Conservation (phyloP, 139 green algal genomes). For the Ettlia oleoabundans region DNA sequence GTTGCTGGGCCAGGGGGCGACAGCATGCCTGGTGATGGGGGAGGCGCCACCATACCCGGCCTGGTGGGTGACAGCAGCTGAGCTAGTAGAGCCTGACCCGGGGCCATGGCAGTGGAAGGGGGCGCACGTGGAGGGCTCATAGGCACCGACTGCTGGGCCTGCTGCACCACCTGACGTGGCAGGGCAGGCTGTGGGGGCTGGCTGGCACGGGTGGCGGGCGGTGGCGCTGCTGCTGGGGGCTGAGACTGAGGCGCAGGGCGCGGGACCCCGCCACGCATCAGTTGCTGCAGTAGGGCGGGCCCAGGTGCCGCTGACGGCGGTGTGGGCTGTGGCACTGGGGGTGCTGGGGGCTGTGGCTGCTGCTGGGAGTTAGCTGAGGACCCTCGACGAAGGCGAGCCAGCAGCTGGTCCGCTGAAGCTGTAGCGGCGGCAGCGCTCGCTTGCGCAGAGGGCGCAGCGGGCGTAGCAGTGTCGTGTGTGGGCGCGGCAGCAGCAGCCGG, state of each 20-base stretch:
- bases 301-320: background rate
- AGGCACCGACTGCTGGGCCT: background rate
- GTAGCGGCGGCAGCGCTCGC: too few species aligned
- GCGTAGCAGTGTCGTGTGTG: too few species aligned
- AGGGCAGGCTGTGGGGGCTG: background rate
- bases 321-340: background rate
- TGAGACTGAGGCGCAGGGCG: background rate
- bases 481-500: too few species aligned
- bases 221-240: background rate
- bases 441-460: too few species aligned
- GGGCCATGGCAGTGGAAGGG: background rate
- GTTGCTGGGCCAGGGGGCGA: background rate
- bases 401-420: background rate
- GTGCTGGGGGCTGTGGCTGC: background rate
- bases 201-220: background rate
- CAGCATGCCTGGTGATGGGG: background rate
- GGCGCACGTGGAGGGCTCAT: background rate
- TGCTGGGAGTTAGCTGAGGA: background rate
- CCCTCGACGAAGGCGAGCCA: too few species aligned
- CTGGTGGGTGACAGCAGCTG: constrained; percentile 16
- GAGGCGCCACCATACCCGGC: background rate
- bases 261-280: background rate
- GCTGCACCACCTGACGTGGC: background rate
- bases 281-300: constrained; percentile 23
- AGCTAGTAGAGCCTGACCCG: constrained; percentile 5